Evolutionary conservation across 192 early-diverging fungal species (phyloP).

Genomic region (Umbelopsis vinacea): DNA sequence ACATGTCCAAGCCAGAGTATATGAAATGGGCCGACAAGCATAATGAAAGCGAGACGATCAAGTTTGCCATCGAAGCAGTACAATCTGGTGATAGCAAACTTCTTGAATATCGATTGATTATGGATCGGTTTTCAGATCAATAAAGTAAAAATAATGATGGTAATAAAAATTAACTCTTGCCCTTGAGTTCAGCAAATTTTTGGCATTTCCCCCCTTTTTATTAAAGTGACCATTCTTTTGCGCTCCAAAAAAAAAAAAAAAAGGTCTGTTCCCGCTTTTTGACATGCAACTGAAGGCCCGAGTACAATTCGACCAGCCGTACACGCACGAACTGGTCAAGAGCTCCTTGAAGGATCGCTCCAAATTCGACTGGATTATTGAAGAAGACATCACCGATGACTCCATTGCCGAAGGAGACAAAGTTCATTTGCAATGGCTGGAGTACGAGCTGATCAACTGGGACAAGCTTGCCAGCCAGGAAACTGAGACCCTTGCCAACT

Average conservation of each 20-base stretch:
- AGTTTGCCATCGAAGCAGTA: conserved; percentile 40
- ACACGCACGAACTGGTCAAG: conserved; percentile 37
- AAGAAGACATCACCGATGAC: conserved; percentile 13
- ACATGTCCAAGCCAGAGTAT: conserved; percentile 64
- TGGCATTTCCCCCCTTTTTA: neutral
- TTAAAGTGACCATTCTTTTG: neutral
- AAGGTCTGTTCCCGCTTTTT: neutral
- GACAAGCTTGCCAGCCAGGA: conserved; percentile 40
- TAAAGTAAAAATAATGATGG: too few relatives aligned
- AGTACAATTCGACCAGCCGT: conserved; percentile 41
- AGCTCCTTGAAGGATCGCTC: conserved; percentile 27
- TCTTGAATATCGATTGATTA: conserved; percentile 38
- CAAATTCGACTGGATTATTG: conserved; percentile 6
- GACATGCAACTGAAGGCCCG: conserved; percentile 29
- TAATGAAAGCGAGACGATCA: conserved; percentile 47
- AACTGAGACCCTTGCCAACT: conserved; percentile 41
- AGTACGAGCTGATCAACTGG: conserved; percentile 71
- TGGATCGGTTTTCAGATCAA: conserved; percentile 23
- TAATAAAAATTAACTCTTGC: neutral
- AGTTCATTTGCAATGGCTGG: conserved; percentile 55
- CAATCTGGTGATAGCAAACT: conserved; percentile 29
- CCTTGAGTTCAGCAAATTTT: too few relatives aligned
- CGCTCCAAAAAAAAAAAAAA: conserved; percentile 1
- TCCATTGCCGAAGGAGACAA: conserved; percentile 10
- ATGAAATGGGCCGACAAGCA: conserved; percentile 73